A percentile compares a stretch with the other conserved stretches of the same genome.
phyloP scores from a whole-genome alignment of 1,284 basidiomycete species.

The Heimioporus retisporus region DNA sequence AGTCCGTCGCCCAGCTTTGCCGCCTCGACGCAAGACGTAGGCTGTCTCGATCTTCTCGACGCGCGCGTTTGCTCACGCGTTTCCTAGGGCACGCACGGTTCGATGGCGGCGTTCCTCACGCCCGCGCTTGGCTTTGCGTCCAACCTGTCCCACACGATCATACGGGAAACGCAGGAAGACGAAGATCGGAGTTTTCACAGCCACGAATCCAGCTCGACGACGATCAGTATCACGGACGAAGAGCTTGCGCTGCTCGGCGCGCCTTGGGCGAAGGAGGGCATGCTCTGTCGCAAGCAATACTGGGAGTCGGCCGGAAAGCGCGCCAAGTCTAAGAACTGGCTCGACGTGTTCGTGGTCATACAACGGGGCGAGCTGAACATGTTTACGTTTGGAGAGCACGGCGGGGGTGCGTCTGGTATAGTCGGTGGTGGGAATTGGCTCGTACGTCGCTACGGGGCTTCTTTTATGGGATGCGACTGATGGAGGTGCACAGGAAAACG shows the following conservation, averaged over 20 bases:
- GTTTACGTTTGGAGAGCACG: constrained; percentile 90
- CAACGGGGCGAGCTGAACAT: constrained; percentile 94
- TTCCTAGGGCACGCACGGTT: constrained; percentile 55
- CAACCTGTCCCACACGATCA: constrained; percentile 96
- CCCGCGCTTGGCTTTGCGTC: constrained; percentile 95
- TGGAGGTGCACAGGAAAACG: constrained; percentile 74
- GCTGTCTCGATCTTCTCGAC: background rate
- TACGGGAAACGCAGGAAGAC: constrained; percentile 94
- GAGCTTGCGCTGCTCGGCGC: constrained; percentile 95
- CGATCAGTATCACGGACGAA: constrained; percentile 91
- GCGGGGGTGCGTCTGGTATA: constrained; percentile 63
- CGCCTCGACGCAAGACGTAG: constrained; percentile 85
- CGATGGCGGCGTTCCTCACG: constrained; percentile 71
- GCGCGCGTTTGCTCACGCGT: constrained; percentile 19
- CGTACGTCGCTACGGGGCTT: constrained; percentile 61
- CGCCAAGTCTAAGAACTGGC: constrained; percentile 89
- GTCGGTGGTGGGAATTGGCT: constrained; percentile 99
- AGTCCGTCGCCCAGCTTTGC: constrained; percentile 85
- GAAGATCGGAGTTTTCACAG: constrained; percentile 81
- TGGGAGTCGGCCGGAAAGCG: constrained; percentile 89
- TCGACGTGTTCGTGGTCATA: constrained; percentile 96
- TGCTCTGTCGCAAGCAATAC: constrained; percentile 94
- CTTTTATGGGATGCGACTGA: constrained; percentile 1
- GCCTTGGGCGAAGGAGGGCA: constrained; percentile 99
- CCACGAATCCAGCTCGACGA: constrained; percentile 68